Base-by-base conservation (phyloP, 2,329 filamentous ascomycete genomes). In the Claviceps purpurea region DNA sequence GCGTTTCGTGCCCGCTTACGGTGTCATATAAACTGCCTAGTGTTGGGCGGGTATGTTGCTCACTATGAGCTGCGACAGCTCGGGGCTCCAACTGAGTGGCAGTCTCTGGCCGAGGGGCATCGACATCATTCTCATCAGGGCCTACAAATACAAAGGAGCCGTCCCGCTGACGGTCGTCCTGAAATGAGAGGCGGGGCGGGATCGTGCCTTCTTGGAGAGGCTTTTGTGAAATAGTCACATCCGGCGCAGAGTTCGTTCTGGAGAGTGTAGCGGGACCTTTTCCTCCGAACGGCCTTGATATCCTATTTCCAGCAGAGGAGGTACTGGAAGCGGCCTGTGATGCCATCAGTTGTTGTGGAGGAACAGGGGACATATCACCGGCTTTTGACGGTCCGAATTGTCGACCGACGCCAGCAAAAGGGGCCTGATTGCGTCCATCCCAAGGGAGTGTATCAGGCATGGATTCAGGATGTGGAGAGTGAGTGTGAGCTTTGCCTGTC, bases 1-100 rank as follows among this genome's bases (percentile, higher is more conserved):
- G 81, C 50, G 77, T 73, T 40, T 80, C 79, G 54, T 89, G 78
- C 18, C 76, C 74, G 53, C 76, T 70, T 54, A 84, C 73, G n/a
- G 73, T 72, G 44, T 76, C 72, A 4, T 73, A 69, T 7, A 81
- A 57, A 46, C 73, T 70, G 53, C 69, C 68, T 50, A 78, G 66
- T 2, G 66, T 65, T 37, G 69, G 67, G 5, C 62, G 65, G 26
- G 65, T 59, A 4, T 66, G 50, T 24, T 24, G 18, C 43, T 59
- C 55, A 30, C 38, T 5, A 46, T 59, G 56, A n/a, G 57, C 56
- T 3, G 52, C 52, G 20, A 50, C 44, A 22, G 56, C 54, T 18
- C 61, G 58, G 11, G 63, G 60, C 45, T 65, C 66, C 10, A 56
- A 54, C 37, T 65, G 63, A 4, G 65, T 56, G 1, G 61, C 57